Evolutionary conservation across 169 alveolate genomes (phyloP).

Genomic region (Cryptosporidium baileyi): DNA sequence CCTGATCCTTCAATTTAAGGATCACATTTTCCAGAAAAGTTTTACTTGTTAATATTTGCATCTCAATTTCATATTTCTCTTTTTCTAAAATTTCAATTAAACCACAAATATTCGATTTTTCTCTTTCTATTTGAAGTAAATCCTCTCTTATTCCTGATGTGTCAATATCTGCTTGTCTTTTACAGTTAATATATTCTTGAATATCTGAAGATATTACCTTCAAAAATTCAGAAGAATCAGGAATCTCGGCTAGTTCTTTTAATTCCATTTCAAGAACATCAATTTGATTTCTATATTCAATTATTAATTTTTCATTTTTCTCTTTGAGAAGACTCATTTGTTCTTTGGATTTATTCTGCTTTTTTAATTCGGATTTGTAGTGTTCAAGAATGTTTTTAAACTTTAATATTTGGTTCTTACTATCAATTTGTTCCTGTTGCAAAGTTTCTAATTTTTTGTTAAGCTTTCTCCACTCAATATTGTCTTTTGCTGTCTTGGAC

Average conservation of each 20-base stretch:
- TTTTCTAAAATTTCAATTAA: slow-evolving; percentile 46
- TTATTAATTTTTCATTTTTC: slow-evolving; percentile 11
- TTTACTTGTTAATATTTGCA: background rate
- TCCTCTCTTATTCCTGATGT: slow-evolving; percentile 29
- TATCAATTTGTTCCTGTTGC: slow-evolving; percentile 3
- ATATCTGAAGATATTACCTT: slow-evolving; percentile 3
- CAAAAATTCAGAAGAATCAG: background rate
- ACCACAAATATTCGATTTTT: slow-evolving; percentile 6
- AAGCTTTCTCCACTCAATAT: background rate
- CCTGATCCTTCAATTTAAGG: slow-evolving; percentile 2
- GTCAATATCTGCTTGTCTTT: slow-evolving; percentile 39
- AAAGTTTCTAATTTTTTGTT: slow-evolving; percentile 2
- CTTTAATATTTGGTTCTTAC: background rate
- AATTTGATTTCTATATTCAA: background rate
- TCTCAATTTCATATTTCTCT: slow-evolving; percentile 22
- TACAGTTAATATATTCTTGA: slow-evolving; percentile 57
- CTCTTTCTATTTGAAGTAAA: slow-evolving; percentile 40
- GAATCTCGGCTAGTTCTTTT: background rate
- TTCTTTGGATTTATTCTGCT: slow-evolving; percentile 4
- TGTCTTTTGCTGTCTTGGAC: slow-evolving; percentile 21
- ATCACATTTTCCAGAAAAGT: background rate
- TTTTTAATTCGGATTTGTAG: background rate
- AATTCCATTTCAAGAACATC: background rate
- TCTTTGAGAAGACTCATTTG: background rate
- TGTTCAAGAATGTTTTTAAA: background rate